A percentile compares a stretch with the other conserved stretches of the same genome.
These are phyloP conservation scores for Entamoeba moshkovskii DNA, from an alignment of 208 protist species.

Conservation along the genomic window DNA sequence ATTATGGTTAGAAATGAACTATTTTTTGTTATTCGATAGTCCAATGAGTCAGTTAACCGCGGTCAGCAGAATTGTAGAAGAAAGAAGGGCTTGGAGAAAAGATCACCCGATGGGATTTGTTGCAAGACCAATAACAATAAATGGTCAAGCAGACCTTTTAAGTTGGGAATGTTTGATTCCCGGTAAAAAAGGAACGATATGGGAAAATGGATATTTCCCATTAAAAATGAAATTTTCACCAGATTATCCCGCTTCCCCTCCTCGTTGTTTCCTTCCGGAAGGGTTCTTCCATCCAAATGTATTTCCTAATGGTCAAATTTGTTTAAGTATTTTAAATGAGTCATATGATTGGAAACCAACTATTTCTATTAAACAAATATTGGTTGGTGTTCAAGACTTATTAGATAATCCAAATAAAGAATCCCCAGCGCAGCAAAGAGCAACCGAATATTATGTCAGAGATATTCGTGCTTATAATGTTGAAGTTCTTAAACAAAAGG, in stretches of 20 bases:
- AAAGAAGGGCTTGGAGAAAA: conserved; percentile 28
- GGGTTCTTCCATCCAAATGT: conserved; percentile 96
- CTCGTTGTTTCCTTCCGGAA: conserved; percentile 81
- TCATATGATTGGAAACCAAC: conserved; percentile 91
- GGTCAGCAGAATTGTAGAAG: conserved; percentile 16
- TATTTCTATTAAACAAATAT: conserved; percentile 86
- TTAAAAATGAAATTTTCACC: conserved; percentile 77
- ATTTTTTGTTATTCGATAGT: no score
- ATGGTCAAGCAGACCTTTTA: conserved; percentile 63
- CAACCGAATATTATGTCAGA: background rate
- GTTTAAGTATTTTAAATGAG: conserved; percentile 90
- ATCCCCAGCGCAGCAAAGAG: conserved; percentile 64
- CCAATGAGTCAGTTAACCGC: background rate
- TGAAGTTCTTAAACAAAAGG: background rate
- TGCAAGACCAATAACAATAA: conserved; percentile 13
- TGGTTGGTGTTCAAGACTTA: conserved; percentile 91
- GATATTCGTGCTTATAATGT: background rate
- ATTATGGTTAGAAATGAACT: no score
- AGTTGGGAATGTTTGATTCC: conserved; percentile 88
- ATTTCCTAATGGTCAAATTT: conserved; percentile 90
- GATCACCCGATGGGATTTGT: conserved; percentile 32
- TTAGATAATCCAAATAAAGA: conserved; percentile 83
- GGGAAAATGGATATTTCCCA: conserved; percentile 80
- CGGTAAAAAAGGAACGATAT: conserved; percentile 68
- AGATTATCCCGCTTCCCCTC: conserved; percentile 88